A percentile compares a stretch with the other conserved stretches of the same genome.
These are phyloP conservation scores for Penicillium vulpinum DNA, from an alignment of 2,329 filamentous ascomycete genomes.

Conservation along the genomic window DNA sequence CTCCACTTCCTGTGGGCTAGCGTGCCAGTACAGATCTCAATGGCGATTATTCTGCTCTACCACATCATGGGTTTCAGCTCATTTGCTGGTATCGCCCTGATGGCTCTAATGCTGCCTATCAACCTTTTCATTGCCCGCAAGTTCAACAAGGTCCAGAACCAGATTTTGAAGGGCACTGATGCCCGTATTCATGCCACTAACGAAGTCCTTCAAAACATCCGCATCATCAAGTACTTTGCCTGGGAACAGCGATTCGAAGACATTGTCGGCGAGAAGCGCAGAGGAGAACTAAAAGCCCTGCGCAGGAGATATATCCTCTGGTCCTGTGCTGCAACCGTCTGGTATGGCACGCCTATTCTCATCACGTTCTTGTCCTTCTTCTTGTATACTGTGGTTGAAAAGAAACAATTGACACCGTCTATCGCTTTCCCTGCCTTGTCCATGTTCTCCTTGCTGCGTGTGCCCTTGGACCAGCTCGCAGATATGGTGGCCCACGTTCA, in stretches of 20 bases:
- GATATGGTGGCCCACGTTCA: constrained; percentile 99
- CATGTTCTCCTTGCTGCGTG: constrained; percentile 88
- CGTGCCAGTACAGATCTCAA: constrained; percentile 81
- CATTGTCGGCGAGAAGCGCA: constrained; percentile 85
- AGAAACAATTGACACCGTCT: constrained; percentile 85
- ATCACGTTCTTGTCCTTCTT: constrained; percentile 98
- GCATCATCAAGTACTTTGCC: constrained; percentile 99
- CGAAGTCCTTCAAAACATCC: constrained; percentile 93
- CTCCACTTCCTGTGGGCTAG: constrained; percentile 93
- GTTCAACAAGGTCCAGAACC: constrained; percentile 83
- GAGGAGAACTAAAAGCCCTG: constrained; percentile 72
- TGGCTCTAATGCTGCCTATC: constrained; percentile 82
- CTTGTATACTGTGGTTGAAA: constrained; percentile 85
- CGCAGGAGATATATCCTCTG: constrained; percentile 85
- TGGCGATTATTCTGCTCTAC: constrained; percentile 81
- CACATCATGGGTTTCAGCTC: constrained; percentile 88
- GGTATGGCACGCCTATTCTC: constrained; percentile 91
- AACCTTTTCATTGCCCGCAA: constrained; percentile 86
- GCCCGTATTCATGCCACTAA: constrained; percentile 96
- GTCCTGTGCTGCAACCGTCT: constrained; percentile 87
- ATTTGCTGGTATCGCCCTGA: constrained; percentile 87
- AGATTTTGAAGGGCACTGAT: constrained; percentile 89
- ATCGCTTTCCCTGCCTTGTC: constrained; percentile 95
- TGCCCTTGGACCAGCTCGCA: constrained; percentile 91
- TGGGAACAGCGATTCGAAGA: constrained; percentile 92